phyloP scores from a whole-genome alignment of 2,329 filamentous ascomycete genomes.

The Fusarium sp. region DNA sequence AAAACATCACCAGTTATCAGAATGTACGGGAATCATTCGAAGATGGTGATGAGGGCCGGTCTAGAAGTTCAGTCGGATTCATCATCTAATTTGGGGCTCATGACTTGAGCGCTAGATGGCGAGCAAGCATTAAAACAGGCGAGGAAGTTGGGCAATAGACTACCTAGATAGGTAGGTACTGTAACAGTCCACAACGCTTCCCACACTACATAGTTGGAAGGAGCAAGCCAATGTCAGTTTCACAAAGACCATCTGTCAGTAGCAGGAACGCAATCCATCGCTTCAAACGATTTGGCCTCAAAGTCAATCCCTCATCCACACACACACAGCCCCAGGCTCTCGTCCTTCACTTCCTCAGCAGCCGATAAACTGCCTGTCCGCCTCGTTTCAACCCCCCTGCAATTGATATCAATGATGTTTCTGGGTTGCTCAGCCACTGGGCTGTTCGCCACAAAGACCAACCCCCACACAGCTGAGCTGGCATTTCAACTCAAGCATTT shows the following conservation, averaged over 20 bases:
- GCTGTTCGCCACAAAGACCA: background rate
- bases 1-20: background rate
- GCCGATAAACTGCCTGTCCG: background rate
- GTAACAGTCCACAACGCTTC: too few species aligned
- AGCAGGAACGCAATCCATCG: background rate
- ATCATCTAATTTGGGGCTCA: background rate
- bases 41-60: background rate
- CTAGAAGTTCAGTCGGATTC: background rate
- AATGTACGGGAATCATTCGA: background rate
- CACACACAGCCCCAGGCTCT: background rate
- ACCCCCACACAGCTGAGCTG: background rate
- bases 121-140: background rate
- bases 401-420: background rate
- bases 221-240: background rate
- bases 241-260: background rate
- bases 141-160: too few species aligned
- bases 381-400: background rate
- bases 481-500: background rate
- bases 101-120: fast-evolving
- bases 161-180: too few species aligned
- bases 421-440: background rate
- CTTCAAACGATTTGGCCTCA: too few species aligned
- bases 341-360: background rate
- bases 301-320: too few species aligned
- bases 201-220: background rate